phyloP scores from a whole-genome alignment of 31 red algal species.

The Bonnemaisonia californica region DNA sequence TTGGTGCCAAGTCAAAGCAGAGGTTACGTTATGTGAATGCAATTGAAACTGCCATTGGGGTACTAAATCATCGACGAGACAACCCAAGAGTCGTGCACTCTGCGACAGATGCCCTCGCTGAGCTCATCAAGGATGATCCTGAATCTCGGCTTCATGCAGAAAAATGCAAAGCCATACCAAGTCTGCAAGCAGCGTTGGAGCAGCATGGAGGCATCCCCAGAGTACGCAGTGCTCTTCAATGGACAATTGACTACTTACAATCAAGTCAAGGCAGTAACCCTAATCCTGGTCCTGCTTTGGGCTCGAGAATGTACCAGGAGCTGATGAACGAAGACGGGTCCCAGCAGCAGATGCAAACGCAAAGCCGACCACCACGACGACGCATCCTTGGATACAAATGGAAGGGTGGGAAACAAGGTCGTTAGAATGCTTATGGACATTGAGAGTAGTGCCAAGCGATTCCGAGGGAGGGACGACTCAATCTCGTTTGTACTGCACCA shows the following conservation, averaged over 20 bases:
- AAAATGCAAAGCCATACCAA: constrained; percentile 19
- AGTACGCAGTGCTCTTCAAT: constrained; percentile 48
- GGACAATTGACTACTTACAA: constrained; percentile 50
- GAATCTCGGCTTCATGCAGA: constrained; percentile 38
- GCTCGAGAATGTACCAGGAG: constrained; percentile 44
- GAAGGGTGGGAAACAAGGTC: background rate
- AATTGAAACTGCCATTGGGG: constrained; percentile 50
- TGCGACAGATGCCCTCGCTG: constrained; percentile 65
- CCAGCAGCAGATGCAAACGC: background rate
- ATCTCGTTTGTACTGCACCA: too few relatives aligned
- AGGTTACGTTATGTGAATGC: constrained; percentile 48
- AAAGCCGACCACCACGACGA: background rate
- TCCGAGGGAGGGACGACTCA: too few relatives aligned
- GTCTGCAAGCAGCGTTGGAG: constrained; percentile 16
- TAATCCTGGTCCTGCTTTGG: constrained; percentile 24
- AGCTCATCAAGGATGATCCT: constrained; percentile 62
- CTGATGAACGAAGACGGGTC: background rate
- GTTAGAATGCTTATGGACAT: too few relatives aligned
- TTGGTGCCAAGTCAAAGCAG: constrained; percentile 54
- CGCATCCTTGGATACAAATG: constrained; percentile 7
- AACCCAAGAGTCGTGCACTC: constrained; percentile 47
- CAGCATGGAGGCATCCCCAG: constrained; percentile 15
- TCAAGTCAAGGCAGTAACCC: constrained; percentile 11
- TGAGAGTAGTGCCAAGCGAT: too few relatives aligned
- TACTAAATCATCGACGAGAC: constrained; percentile 31